phyloP scores from a whole-genome alignment of 1,284 basidiomycete species.

The Pseudozyma sp. region DNA sequence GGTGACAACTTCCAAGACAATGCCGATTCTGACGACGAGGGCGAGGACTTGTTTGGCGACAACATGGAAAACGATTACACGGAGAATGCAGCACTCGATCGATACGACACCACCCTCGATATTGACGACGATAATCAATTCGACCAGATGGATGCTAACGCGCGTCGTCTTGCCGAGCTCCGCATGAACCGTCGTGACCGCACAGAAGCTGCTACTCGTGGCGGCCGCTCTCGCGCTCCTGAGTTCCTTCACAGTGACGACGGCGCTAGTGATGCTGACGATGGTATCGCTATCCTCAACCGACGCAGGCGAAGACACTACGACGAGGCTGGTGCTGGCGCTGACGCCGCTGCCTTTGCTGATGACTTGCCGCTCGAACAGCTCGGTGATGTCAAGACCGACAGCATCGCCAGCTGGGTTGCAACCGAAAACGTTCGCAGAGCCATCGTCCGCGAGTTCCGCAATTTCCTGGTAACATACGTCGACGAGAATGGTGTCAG shows the following conservation, averaged over 20 bases:
- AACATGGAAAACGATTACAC: constrained; percentile 84
- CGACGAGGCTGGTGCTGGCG: constrained; percentile 71
- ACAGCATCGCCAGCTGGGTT: constrained; percentile 97
- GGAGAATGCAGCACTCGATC: constrained; percentile 82
- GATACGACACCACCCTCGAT: constrained; percentile 82
- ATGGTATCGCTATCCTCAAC: constrained; percentile 66
- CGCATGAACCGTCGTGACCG: constrained; percentile 90
- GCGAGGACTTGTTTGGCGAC: constrained; percentile 92
- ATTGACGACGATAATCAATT: constrained; percentile 84
- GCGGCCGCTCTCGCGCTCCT: constrained; percentile 79
- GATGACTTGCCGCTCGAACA: constrained; percentile 95
- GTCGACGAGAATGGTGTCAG: constrained; percentile 90
- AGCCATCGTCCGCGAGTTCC: constrained; percentile 91
- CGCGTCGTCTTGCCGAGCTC: constrained; percentile 85
- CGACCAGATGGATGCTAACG: constrained; percentile 78
- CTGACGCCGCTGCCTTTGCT: constrained; percentile 74
- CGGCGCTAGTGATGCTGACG: constrained; percentile 65
- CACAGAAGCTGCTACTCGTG: constrained; percentile 74
- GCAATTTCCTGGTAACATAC: constrained; percentile 94
- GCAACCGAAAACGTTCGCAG: constrained; percentile 88
- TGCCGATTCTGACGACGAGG: constrained; percentile 77
- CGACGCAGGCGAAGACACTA: constrained; percentile 69
- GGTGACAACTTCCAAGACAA: constrained; percentile 74
- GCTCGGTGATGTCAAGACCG: constrained; percentile 95
- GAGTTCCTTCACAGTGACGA: constrained; percentile 83